Percentiles rank a stretch among this genome's conserved stretches.
Conservation (phyloP, 2,329 filamentous ascomycete genomes). For the Arachnomyces sp. region DNA sequence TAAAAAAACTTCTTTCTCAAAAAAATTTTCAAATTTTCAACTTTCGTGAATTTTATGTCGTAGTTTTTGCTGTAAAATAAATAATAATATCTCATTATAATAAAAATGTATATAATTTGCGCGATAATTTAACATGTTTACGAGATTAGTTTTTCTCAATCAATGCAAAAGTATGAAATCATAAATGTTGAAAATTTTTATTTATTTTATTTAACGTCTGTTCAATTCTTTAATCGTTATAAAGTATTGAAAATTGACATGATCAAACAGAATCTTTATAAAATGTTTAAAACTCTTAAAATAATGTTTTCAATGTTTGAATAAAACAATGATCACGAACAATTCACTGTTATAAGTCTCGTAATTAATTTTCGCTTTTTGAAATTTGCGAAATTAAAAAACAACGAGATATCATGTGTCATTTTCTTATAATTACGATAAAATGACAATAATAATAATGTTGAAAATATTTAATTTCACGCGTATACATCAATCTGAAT, state of each 20-base stretch:
- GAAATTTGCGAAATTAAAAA: conserved; percentile 16
- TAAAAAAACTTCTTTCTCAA: neutral
- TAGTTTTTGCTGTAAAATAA: neutral
- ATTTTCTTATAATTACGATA: conserved; percentile 11
- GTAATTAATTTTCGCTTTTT: too few relatives aligned
- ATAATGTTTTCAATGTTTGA: conserved; percentile 17
- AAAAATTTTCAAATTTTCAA: neutral
- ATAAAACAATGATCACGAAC: conserved; percentile 18
- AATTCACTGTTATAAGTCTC: conserved; percentile 25
- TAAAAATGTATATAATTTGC: neutral
- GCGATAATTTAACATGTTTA: neutral
- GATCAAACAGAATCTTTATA: too few relatives aligned
- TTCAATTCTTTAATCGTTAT: too few relatives aligned
- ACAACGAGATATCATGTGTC: too few relatives aligned
- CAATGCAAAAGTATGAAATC: too few relatives aligned
- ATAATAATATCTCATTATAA: neutral
- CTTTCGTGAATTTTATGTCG: neutral
- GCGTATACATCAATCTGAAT: conserved; percentile 7
- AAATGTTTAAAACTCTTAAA: too few relatives aligned
- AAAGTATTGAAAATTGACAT: too few relatives aligned
- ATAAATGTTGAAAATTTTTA: too few relatives aligned
- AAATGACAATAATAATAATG: conserved; percentile 11
- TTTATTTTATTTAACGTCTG: too few relatives aligned
- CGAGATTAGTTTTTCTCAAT: conserved; percentile 4
- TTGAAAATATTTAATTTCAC: conserved; percentile 20